Evolutionary conservation across 139 green algal genomes (phyloP).

Genomic region (Tetradesmus obliquus): DNA sequence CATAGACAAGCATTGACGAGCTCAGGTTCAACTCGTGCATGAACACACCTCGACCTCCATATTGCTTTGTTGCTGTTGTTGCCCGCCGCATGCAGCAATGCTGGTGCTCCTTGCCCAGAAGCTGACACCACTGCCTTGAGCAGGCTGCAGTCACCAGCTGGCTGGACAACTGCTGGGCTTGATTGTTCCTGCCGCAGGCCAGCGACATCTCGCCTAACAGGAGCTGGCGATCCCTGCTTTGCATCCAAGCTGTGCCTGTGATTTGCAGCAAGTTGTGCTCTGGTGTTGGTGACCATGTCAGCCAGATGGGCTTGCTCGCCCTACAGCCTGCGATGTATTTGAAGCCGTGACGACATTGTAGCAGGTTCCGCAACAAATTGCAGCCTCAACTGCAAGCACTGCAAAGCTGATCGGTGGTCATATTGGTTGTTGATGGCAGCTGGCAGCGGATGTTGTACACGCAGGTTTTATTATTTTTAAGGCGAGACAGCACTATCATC

Average conservation of each 20-base stretch:
- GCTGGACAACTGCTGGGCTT: slow-evolving; percentile 17
- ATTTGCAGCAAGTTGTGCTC: not conserved
- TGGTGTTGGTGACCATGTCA: slow-evolving; percentile 1
- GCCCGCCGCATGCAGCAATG: not conserved
- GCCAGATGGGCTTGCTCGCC: not conserved
- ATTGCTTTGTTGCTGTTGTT: not conserved
- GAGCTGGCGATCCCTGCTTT: not conserved
- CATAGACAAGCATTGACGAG: not conserved
- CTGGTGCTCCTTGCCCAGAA: not conserved
- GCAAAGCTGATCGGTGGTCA: not conserved
- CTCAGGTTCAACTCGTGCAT: not conserved
- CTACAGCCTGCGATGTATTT: not conserved
- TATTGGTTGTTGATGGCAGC: slow-evolving; percentile 2
- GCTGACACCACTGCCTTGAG: slow-evolving; percentile 21
- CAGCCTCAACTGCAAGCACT: not conserved
- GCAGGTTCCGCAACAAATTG: not conserved
- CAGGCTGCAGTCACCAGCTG: not conserved
- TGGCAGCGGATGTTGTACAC: not conserved
- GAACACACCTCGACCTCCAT: slow-evolving; percentile 24
- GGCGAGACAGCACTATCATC: not conserved
- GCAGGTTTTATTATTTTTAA: not conserved
- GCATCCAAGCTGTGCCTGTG: not conserved
- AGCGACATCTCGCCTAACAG: not conserved
- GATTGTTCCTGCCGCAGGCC: slow-evolving; percentile 8
- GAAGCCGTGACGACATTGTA: not conserved